phyloP scores from a whole-genome alignment of 83 land plant species.

The Picea abies region DNA sequence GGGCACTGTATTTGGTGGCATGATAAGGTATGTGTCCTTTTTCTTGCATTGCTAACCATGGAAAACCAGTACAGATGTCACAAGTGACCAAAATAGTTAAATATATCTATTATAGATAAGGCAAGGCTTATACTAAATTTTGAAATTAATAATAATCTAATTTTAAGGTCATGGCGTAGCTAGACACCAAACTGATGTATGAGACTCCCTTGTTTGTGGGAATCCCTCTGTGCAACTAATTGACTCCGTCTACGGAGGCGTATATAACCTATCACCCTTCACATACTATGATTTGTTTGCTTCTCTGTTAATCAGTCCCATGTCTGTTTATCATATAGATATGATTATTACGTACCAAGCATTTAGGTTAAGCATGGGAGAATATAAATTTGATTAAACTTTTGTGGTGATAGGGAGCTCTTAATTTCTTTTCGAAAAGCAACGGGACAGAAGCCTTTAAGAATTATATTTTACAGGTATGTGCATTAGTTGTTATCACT shows the following conservation, averaged over 20 bases:
- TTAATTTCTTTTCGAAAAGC: constrained; percentile 89
- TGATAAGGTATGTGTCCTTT: constrained; percentile 69
- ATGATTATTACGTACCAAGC: background rate
- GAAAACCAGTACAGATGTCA: no score
- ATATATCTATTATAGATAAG: background rate
- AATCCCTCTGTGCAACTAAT: background rate
- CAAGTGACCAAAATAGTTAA: background rate
- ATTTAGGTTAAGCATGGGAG: no score
- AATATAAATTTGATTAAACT: background rate
- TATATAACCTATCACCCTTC: background rate
- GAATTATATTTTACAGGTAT: constrained; percentile 93
- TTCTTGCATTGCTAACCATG: background rate
- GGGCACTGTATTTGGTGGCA: constrained; percentile 87
- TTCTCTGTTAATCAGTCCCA: background rate
- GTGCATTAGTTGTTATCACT: constrained; percentile 5
- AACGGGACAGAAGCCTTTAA: constrained; percentile 92
- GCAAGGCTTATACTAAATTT: background rate
- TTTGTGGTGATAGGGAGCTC: constrained; percentile 69
- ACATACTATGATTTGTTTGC: background rate
- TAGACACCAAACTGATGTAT: no score
- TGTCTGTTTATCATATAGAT: background rate
- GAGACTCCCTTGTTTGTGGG: background rate
- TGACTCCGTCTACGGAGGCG: background rate
- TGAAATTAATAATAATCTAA: background rate
- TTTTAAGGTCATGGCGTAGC: no score